Percentiles rank a stretch among this genome's conserved stretches.
phyloP scores from a whole-genome alignment of 2,329 filamentous ascomycete species.

The Coniochaeta sp. region DNA sequence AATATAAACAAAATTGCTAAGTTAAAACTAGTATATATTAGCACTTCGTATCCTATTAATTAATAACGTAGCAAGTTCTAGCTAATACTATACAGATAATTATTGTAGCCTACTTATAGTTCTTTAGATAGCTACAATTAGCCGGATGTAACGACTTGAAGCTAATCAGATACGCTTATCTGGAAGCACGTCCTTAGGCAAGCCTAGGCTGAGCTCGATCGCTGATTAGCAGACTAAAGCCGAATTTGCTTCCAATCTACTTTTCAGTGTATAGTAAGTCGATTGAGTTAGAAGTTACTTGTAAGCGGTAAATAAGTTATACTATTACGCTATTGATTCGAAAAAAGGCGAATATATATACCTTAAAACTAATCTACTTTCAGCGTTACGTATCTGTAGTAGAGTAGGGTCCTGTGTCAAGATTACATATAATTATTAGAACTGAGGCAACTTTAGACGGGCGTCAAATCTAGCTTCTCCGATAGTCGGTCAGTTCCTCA shows the following conservation, averaged over 20 bases:
- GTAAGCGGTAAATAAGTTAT: background rate
- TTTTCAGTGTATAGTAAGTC: background rate
- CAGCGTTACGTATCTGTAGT: background rate
- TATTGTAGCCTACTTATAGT: background rate
- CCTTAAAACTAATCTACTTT: background rate
- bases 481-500: conserved; percentile 2
- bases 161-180: background rate
- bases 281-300: background rate
- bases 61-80: background rate
- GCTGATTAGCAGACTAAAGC: background rate
- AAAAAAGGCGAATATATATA: background rate
- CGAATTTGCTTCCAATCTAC: background rate
- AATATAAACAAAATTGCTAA: background rate
- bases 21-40: background rate
- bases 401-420: background rate
- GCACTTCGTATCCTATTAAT: background rate
- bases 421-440: background rate
- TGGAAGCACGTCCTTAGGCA: background rate
- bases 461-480: background rate
- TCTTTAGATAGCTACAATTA: background rate
- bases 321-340: background rate
- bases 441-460: background rate
- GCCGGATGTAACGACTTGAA: background rate
- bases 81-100: background rate
- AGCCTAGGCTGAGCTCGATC: background rate